Evolutionary conservation across 805 yeast genomes (phyloP).

Genomic region (Cephaloascus fragrans): DNA sequence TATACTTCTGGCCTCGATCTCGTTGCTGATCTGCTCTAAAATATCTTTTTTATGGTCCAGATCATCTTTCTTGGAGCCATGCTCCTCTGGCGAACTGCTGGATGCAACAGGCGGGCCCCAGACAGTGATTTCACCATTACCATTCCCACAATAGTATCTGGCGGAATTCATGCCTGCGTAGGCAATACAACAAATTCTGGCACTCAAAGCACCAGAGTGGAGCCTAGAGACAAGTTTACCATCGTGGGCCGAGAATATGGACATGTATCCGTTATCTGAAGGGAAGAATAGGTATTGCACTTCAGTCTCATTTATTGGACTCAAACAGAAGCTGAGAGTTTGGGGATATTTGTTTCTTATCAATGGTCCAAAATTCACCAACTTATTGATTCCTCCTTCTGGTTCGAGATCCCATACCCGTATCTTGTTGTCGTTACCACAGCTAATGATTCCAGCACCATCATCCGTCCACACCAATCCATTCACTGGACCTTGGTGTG

Average conservation of each 20-base stretch:
- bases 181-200: slow-evolving; percentile 43
- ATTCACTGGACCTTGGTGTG: slow-evolving; percentile 74
- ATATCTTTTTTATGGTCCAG: slow-evolving; percentile 4
- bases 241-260: slow-evolving; percentile 45
- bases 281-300: slow-evolving; percentile 57
- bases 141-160: slow-evolving; percentile 49
- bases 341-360: slow-evolving; percentile 52
- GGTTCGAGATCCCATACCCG: slow-evolving; percentile 67
- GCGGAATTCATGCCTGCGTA: slow-evolving; percentile 33
- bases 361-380: slow-evolving; percentile 70
- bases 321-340: slow-evolving; percentile 40
- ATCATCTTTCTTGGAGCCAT: neutral
- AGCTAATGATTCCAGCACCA: slow-evolving; percentile 54
- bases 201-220: slow-evolving; percentile 29
- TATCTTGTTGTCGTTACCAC: slow-evolving; percentile 76
- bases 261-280: slow-evolving; percentile 65
- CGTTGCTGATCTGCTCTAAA: slow-evolving; percentile 15
- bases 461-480: slow-evolving; percentile 65
- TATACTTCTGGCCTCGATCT: slow-evolving; percentile 13
- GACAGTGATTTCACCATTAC: slow-evolving; percentile 52
- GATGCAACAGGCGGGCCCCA: too few species aligned
- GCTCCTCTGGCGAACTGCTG: too few species aligned
- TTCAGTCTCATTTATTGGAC: slow-evolving; percentile 42
- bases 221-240: slow-evolving; percentile 57
- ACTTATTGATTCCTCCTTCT: slow-evolving; percentile 41